phyloP scores from a whole-genome alignment of 495 filamentous ascomycete species.

The Xylaria flabelliformis region DNA sequence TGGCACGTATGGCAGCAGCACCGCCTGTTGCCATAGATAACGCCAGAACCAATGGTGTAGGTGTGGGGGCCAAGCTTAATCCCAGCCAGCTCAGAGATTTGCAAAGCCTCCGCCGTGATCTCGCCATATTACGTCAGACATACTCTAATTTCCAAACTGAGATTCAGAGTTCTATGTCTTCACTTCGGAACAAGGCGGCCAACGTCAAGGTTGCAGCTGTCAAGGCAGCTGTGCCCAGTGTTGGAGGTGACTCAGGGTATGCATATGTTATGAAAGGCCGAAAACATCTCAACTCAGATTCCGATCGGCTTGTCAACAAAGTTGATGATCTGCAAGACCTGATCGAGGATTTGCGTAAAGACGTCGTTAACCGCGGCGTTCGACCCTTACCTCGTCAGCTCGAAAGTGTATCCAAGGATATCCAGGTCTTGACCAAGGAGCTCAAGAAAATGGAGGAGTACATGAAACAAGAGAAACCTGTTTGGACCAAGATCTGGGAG shows the following conservation, averaged over 20 bases:
- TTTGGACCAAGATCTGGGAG: conserved; percentile 99
- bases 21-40: conserved; percentile 59
- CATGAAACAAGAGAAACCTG: conserved; percentile 86
- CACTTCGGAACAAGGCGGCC: conserved; percentile 77
- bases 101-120: conserved; percentile 83
- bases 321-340: conserved; percentile 97
- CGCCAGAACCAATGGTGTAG: conserved; percentile 37
- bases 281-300: conserved; percentile 81
- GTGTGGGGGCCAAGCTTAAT: conserved; percentile 45
- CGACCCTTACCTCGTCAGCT: conserved; percentile 91
- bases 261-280: conserved; percentile 85
- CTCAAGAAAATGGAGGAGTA: conserved; percentile 96
- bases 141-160: conserved; percentile 90
- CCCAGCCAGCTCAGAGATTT: conserved; percentile 71
- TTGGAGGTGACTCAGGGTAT: conserved; percentile 75
- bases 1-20: conserved; percentile 78
- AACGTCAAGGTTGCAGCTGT: conserved; percentile 78
- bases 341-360: conserved; percentile 96
- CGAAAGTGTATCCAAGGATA: conserved; percentile 85
- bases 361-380: conserved; percentile 92
- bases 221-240: conserved; percentile 66
- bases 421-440: conserved; percentile 78
- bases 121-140: conserved; percentile 91
- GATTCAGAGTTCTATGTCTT: conserved; percentile 83
- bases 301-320: conserved; percentile 83